Base-by-base conservation (phyloP, 768 basidiomycete genomes). In the Xerocomellus chrysenteron region DNA sequence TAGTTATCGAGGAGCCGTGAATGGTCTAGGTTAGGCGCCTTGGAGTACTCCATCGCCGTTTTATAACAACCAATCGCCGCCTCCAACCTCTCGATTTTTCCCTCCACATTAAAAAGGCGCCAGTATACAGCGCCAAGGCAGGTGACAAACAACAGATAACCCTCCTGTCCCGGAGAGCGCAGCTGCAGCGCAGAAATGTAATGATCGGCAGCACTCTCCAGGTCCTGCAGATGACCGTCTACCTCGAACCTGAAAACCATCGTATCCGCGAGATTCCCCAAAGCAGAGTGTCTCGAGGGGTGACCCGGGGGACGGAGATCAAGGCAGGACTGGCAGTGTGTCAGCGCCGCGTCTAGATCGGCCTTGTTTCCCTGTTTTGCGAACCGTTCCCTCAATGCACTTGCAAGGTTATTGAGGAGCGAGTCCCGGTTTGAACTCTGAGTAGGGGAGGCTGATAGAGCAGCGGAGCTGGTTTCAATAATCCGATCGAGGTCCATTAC, bases 181-280 rank as follows among this genome's bases (percentile, higher is more conserved):
- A 68, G 33, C 44, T 56, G 46, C 26, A 70, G 42, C 3, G 68
- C 68, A 45, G 55, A 50, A 12, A 21, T 36, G 37, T 53, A 54
- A 36, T 60, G 10, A 33, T 32, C 40, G 5, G 24, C 44, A 42
- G 68, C 53, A 37, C 24, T 52, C 43, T 73, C 60, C 32, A 76
- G 35, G 51, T 74, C 70, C 46, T 57, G 52, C 19, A 55, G 39
- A 13, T 63, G 52, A 4, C 69, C 64, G 5, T 65, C 55, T 16
- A 51, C 28, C 35, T 68, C 64, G 58, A 65, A 75, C 24, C 55
- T 67, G 56, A 33, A 6, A 21, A 55, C 47, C 26, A 72, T 54
- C 0, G 63, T 55, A 45, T 43, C 57, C 10, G 62, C 72, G 7
- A 76, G 59, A 39, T 59, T 65, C 6, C 49, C 53, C 32, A 69